A percentile compares a stretch with the other conserved stretches of the same genome.
Evolutionary conservation across 1,139 yeast species (phyloP).

Genomic region (Suhomyces maxii): DNA sequence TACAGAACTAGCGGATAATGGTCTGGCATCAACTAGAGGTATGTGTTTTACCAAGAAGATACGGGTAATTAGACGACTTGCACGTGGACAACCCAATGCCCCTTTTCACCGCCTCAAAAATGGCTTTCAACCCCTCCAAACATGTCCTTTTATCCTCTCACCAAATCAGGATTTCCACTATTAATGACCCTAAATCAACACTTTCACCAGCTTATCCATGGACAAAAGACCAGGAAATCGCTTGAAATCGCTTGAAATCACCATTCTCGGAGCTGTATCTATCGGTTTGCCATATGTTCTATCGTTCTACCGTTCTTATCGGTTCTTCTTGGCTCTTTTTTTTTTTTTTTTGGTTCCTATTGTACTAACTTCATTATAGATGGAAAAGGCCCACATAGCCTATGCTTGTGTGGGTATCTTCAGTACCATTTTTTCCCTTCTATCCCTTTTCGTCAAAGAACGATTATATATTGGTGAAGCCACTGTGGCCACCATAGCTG

Average conservation of each 20-base stretch:
- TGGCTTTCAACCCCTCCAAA: neutral
- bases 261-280: no score
- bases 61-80: neutral
- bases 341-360: slow-evolving; percentile 1
- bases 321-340: neutral
- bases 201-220: no score
- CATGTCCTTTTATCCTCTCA: no score
- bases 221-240: no score
- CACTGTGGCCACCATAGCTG: slow-evolving; percentile 88
- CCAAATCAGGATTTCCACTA: no score
- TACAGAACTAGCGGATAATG: slow-evolving; percentile 17
- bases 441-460: slow-evolving; percentile 91
- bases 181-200: no score
- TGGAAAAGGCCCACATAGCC: slow-evolving; percentile 70
- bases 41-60: slow-evolving; percentile 17
- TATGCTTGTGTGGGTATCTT: slow-evolving; percentile 93
- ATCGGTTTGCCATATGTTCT: no score
- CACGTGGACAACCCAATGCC: no score
- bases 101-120: neutral
- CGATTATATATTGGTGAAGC: slow-evolving; percentile 92
- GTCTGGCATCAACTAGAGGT: slow-evolving; percentile 45
- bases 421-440: slow-evolving; percentile 79
- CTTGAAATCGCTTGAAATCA: no score
- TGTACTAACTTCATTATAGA: slow-evolving; percentile 24
- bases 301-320: neutral